A percentile compares a stretch with the other conserved stretches of the same genome.
phyloP scores from a whole-genome alignment of 2,329 filamentous ascomycete genomes.

The Endothia cerciana region DNA sequence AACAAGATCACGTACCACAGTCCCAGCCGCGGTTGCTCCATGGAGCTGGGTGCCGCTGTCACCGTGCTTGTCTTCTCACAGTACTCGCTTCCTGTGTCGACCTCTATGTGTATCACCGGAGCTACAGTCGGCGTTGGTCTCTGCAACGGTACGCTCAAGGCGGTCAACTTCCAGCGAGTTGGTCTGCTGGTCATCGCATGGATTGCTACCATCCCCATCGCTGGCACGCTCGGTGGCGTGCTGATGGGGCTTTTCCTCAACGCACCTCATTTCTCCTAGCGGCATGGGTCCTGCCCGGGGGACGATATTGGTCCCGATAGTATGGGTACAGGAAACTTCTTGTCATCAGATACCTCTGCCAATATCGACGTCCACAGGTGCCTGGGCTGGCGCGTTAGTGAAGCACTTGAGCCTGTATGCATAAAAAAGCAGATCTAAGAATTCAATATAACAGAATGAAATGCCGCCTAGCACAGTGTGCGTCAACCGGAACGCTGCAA shows the following conservation, averaged over 20 bases:
- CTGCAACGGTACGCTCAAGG: constrained; percentile 72
- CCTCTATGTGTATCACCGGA: constrained; percentile 79
- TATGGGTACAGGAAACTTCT: too few species aligned
- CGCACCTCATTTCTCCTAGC: constrained; percentile 55
- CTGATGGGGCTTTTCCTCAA: constrained; percentile 58
- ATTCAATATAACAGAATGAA: neutral
- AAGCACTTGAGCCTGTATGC: neutral
- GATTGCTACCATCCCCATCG: constrained; percentile 67
- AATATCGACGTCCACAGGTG: neutral
- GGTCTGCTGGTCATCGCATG: constrained; percentile 69
- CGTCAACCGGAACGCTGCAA: too few species aligned
- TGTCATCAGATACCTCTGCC: neutral
- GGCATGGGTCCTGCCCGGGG: neutral
- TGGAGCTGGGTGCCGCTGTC: constrained; percentile 80
- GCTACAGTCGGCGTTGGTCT: constrained; percentile 79
- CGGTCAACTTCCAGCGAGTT: constrained; percentile 77
- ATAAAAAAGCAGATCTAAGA: neutral
- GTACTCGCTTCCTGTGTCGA: constrained; percentile 75
- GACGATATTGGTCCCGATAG: too few species aligned
- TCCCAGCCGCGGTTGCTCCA: constrained; percentile 62
- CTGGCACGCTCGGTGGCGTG: constrained; percentile 57
- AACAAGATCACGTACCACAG: constrained; percentile 78
- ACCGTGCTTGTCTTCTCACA: constrained; percentile 78
- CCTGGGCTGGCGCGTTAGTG: neutral
- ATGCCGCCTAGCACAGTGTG: too few species aligned